Base-by-base conservation (phyloP, 2,329 filamentous ascomycete species). In the Periconia sp. region DNA sequence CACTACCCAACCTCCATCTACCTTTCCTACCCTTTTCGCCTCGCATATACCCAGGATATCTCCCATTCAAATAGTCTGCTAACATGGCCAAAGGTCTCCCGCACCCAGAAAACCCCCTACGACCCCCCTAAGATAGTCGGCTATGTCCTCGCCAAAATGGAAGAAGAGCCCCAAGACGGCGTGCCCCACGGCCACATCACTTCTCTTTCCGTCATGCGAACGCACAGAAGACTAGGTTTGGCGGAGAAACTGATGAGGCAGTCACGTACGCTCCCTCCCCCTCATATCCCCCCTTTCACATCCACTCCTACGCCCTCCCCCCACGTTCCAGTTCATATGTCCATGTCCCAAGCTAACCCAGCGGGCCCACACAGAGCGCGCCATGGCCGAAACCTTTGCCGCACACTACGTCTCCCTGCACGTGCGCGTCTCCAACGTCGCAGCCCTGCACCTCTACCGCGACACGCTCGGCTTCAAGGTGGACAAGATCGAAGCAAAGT, bases 91-190 rank as follows among this genome's bases (percentile, higher is more conserved):
- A 18, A 78, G 75, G 86, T 92, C 44, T 88, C 87, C 15, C 84
- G 90, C 24, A 88, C 90, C 23, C 82, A 82, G 59, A 86, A 86
- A 68, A 84, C 86, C 0, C 85, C 86, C 33, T 88, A 92, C 72
- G 88, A 95, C 71, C 94, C 95, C 62, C 94, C 94, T 56, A 95
- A 96, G 74, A 95, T 99, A 48, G 94, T 99, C 17, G 94, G 94
- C 61, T 99, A 99, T 69, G 94, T 99, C n/a, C 85, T 99, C 18
- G 94, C 94, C 37, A 99, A 99, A 81, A 99, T 99, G 92, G 94
- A 99, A 73, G 94, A 99, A 77, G 94, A 97, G 72, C 92, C 94
- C 6, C 68, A 86, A 47, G 92, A 97, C 70, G 92, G 92, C 45
- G 78, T 96, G 28, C 88, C 87, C 59, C 94, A 97, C 74, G 94